Percentiles rank a stretch among this genome's conserved stretches.
Conservation (phyloP, 495 filamentous ascomycete genomes). For the Aspergillus nidulans region DNA sequence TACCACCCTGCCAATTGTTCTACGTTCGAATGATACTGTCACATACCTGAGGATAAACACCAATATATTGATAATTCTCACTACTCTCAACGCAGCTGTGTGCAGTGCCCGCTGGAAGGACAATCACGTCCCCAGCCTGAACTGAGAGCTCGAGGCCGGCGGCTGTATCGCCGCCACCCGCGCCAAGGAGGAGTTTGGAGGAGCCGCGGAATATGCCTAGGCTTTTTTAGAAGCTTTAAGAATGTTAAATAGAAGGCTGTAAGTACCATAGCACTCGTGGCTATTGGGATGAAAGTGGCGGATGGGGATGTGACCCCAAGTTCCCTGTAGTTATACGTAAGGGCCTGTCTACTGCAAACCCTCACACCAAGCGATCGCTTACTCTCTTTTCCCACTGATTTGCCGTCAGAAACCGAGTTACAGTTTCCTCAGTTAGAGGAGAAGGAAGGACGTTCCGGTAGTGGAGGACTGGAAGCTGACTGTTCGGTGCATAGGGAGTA, state of each 20-base stretch:
- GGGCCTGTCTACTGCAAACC: constrained; percentile 13
- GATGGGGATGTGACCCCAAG: constrained; percentile 5
- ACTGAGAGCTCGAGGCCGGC: neutral
- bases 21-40: neutral
- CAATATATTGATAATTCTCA: neutral
- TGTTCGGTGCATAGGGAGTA: constrained; percentile 37
- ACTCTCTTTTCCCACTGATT: neutral
- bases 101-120: neutral
- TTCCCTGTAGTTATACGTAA: neutral
- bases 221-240: neutral
- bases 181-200: neutral
- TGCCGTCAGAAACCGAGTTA: neutral
- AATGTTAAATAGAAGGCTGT: neutral
- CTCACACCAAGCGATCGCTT: neutral
- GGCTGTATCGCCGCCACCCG: neutral
- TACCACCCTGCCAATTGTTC: neutral
- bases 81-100: neutral
- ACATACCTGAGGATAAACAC: neutral
- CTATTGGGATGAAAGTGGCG: constrained; percentile 11
- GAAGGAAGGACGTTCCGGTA: constrained; percentile 1
- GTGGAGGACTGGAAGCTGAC: constrained; percentile 32
- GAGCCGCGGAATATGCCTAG: neutral
- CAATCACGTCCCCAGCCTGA: neutral
- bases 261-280: constrained; percentile 11
- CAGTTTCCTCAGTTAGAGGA: neutral